A percentile compares a stretch with the other conserved stretches of the same genome.
phyloP scores from a whole-genome alignment of 1,139 yeast genomes.

The Taphrina wiesneri region DNA sequence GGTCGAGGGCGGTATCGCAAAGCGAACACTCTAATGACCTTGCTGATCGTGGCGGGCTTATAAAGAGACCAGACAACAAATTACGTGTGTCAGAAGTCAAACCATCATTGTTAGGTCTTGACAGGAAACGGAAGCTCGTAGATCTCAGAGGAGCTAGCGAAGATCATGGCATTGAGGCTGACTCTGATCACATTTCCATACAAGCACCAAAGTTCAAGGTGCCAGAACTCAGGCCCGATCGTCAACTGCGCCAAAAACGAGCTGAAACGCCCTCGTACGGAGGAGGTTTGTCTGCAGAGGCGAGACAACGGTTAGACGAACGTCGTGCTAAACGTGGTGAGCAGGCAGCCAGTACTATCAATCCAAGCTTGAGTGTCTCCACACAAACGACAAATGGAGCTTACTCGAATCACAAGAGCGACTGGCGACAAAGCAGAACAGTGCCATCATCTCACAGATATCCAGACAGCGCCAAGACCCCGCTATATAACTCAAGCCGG shows the following conservation, averaged over 20 bases:
- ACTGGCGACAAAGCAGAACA: constrained; percentile 1
- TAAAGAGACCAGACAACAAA: constrained; percentile 7
- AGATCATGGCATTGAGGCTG: not conserved
- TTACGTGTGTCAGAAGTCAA: constrained; percentile 2
- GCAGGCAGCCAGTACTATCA: not conserved
- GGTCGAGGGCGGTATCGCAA: not conserved
- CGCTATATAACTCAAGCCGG: not conserved
- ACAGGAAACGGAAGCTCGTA: constrained; percentile 17
- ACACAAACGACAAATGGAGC: constrained; percentile 4
- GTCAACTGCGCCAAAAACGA: constrained; percentile 35
- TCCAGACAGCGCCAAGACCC: not conserved
- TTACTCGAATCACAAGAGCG: not conserved
- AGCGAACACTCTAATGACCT: not conserved
- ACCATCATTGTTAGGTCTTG: constrained; percentile 12
- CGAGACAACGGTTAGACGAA: constrained; percentile 37
- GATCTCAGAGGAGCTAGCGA: not conserved
- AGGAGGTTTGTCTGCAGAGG: constrained; percentile 38
- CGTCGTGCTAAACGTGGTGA: constrained; percentile 21
- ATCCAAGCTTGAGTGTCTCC: not conserved
- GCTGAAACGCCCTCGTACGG: constrained; percentile 40
- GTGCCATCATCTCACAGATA: constrained; percentile 3
- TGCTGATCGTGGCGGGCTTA: constrained; percentile 19
- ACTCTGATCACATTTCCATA: constrained; percentile 12
- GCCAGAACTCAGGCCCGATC: constrained; percentile 7
- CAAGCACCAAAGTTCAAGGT: constrained; percentile 26